Percentiles rank a stretch among this genome's conserved stretches.
Evolutionary conservation across 139 green algal species (phyloP).

Genomic region (Chlamydomonas schloesseri): DNA sequence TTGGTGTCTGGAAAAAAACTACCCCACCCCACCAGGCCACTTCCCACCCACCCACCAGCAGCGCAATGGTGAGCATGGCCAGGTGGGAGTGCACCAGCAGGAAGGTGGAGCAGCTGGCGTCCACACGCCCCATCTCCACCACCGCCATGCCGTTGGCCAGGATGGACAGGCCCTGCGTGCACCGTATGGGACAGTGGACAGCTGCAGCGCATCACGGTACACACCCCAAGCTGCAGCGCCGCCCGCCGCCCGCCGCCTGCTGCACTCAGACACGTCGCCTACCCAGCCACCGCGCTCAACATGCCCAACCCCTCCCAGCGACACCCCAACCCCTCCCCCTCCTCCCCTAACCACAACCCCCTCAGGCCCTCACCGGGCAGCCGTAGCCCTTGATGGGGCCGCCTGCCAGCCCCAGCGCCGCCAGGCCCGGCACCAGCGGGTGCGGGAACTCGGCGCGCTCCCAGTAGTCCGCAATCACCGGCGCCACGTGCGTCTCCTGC

Average conservation of each 20-base stretch:
- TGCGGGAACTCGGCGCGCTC: conserved; percentile 92
- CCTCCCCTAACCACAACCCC: background rate
- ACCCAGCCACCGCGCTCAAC: no score
- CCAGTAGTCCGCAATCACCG: conserved; percentile 91
- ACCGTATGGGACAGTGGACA: background rate
- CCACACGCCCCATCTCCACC: conserved; percentile 91
- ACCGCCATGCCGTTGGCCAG: conserved; percentile 81
- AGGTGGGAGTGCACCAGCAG: conserved; percentile 95
- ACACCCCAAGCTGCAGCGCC: no score
- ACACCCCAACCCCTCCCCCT: background rate
- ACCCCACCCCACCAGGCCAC: background rate
- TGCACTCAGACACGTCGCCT: no score
- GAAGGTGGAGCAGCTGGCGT: conserved; percentile 91
- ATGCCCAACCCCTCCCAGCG: no score
- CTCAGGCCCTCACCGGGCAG: conserved; percentile 71
- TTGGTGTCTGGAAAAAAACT: no score
- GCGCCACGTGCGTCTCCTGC: conserved; percentile 89
- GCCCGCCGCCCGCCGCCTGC: no score
- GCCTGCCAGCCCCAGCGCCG: conserved; percentile 82
- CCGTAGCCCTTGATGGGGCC: conserved; percentile 84
- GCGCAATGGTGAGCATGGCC: conserved; percentile 86
- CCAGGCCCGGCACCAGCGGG: conserved; percentile 83
- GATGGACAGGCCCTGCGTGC: conserved; percentile 79
- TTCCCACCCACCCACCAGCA: conserved; percentile 60
- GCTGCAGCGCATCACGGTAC: background rate